Base-by-base conservation (phyloP, 805 yeast genomes). In the Lipomyces yamadae region DNA sequence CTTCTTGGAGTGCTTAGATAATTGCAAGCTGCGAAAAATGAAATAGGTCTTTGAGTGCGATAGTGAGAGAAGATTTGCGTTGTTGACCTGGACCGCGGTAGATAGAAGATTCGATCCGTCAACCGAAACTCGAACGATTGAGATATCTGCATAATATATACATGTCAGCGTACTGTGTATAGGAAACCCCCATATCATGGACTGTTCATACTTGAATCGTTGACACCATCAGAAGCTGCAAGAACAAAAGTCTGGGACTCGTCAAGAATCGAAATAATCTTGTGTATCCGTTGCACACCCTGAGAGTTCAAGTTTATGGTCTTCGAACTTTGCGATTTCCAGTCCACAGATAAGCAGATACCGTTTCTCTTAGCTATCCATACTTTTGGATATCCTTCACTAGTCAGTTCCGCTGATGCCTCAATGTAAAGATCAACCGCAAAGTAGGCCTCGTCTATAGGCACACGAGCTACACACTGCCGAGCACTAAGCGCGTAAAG, bases 401-500 rank as follows among this genome's bases (percentile, higher is more conserved):
- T 52, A 1, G 59, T 58, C 29, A 34, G 52, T 10, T 69, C 68
- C 29, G 71, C 74, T 6, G 72, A 67, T 5, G 66, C 58, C n/a
- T 73, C 69, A 29, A 78, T 66, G 30, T 55, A 48, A 39, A 80
- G 66, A 67, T 80, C 81, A 6, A 71, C 72, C 10, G 74, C 76
- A 15, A 73, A 73, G 2, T 67, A 60, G 56, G 79, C 73, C 58
- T 76, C 78, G n/a, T 56, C 60, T 13, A 78, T 54, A 1, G 79
- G 74, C 13, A 78, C 71, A 55, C 74, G 72, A 2, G 77, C 72
- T 15, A 80, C 69, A 63, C 79, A 74, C 64, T 78, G 79, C 57
- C 74, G 72, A 15, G 81, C 76, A 56, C 74, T 65, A 60, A 79
- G 62, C 34, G 72, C 73, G 64, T 78, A 80, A n/a, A 79, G 75